Evolutionary conservation across 2,329 filamentous ascomycete genomes (phyloP).

Genomic region (Botrytis squamosa): DNA sequence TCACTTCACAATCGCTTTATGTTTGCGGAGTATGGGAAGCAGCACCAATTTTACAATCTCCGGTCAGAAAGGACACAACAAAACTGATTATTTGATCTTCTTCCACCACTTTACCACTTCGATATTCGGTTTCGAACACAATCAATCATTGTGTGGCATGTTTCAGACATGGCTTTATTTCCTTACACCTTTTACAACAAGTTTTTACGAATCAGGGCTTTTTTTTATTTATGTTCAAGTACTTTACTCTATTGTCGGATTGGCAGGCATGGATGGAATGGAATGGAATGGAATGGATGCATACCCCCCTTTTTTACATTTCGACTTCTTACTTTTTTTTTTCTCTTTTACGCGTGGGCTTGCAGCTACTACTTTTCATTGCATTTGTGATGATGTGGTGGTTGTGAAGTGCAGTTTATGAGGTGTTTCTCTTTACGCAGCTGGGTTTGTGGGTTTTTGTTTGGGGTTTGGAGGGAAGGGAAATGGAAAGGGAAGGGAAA

Average conservation of each 20-base stretch:
- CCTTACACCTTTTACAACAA: neutral
- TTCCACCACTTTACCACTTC: neutral
- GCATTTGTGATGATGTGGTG: neutral
- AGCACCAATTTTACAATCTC: neutral
- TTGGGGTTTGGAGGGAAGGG: neutral
- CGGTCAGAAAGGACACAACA: neutral
- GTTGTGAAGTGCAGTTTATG: neutral
- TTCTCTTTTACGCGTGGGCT: neutral
- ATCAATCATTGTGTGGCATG: neutral
- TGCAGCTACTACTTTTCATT: neutral
- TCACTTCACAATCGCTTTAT: neutral
- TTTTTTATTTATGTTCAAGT: constrained; percentile 10
- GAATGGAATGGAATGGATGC: constrained; percentile 5
- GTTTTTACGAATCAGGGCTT: neutral
- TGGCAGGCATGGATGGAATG: constrained; percentile 1
- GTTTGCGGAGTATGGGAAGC: neutral
- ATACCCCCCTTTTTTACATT: constrained; percentile 14
- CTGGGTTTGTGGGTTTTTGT: neutral
- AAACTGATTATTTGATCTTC: constrained; percentile 2
- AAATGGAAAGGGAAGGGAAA: too few relatives aligned
- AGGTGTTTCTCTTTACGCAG: neutral
- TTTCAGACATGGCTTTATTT: constrained; percentile 8
- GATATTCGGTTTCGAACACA: neutral
- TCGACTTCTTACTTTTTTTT: neutral
- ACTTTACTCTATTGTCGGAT: neutral